phyloP scores from a whole-genome alignment of 352 stramenopile species.

The Phytophthora pluvialis region DNA sequence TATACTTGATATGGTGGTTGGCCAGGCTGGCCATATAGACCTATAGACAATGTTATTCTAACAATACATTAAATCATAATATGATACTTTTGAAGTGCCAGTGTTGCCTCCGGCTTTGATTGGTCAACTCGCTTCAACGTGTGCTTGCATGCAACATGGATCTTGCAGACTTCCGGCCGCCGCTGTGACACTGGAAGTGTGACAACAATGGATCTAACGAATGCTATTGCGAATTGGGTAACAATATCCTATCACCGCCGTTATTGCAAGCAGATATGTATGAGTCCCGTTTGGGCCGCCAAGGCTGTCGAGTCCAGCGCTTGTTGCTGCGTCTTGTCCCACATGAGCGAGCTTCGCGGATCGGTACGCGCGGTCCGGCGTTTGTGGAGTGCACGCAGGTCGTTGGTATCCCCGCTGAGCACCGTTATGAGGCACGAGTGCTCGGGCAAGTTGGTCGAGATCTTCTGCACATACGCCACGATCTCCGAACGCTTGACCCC shows the following conservation, averaged over 20 bases:
- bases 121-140: too few species aligned
- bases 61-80: constrained; percentile 6
- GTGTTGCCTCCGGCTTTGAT: too few species aligned
- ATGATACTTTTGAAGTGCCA: neutral
- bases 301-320: constrained; percentile 57
- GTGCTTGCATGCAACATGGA: too few species aligned
- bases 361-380: constrained; percentile 78
- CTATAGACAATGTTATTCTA: neutral
- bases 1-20: neutral
- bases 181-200: too few species aligned
- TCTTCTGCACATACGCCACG: constrained; percentile 34
- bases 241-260: constrained; percentile 1
- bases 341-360: constrained; percentile 75
- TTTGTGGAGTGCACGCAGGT: constrained; percentile 79
- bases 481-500: constrained; percentile 54
- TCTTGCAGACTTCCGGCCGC: too few species aligned
- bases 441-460: constrained; percentile 55
- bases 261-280: constrained; percentile 68
- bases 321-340: constrained; percentile 77
- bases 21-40: neutral
- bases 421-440: constrained; percentile 71
- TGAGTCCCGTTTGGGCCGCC: constrained; percentile 60
- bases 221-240: neutral
- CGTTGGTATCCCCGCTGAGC: constrained; percentile 51
- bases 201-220: neutral